Percentiles rank a stretch among this genome's conserved stretches.
Evolutionary conservation across 495 filamentous ascomycete genomes (phyloP).

Genomic region (Darksidea phi): DNA sequence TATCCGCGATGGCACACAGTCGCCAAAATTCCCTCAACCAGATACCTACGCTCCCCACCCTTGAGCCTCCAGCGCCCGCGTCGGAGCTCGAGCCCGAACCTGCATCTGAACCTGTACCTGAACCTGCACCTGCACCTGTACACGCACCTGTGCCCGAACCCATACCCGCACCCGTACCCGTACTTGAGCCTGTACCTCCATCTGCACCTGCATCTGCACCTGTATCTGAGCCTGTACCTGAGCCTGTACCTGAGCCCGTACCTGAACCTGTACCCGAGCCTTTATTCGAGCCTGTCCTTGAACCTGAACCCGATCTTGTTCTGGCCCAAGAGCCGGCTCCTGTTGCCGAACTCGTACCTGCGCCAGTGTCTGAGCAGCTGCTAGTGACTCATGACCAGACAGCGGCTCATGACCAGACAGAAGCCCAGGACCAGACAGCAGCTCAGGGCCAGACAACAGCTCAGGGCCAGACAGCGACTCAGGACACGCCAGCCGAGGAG

Average conservation of each 20-base stretch:
- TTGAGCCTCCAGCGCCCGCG: neutral
- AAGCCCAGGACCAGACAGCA: no score
- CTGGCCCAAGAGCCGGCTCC: no score
- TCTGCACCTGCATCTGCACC: no score
- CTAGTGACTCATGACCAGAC: neutral
- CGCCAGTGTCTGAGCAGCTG: neutral
- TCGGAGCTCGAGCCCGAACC: neutral
- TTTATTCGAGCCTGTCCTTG: neutral
- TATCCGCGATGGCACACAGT: slow-evolving; percentile 37
- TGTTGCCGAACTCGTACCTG: neutral
- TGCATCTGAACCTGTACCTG: neutral
- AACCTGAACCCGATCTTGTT: neutral
- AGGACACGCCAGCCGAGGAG: no score
- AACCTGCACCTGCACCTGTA: neutral
- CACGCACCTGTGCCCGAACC: neutral
- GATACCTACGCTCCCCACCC: slow-evolving; percentile 13
- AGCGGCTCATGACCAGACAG: neutral
- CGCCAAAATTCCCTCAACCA: slow-evolving; percentile 39
- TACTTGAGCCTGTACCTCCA: no score
- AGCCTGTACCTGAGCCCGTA: no score
- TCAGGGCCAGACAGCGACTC: neutral
- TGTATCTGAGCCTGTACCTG: no score
- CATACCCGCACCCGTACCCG: neutral
- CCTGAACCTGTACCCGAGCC: neutral
- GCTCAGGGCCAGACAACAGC: neutral